Evolutionary conservation across 768 basidiomycete genomes (phyloP), one percentile per base, ranked within the genome.

Genomic region (Xerocomus potaroensis): DNA sequence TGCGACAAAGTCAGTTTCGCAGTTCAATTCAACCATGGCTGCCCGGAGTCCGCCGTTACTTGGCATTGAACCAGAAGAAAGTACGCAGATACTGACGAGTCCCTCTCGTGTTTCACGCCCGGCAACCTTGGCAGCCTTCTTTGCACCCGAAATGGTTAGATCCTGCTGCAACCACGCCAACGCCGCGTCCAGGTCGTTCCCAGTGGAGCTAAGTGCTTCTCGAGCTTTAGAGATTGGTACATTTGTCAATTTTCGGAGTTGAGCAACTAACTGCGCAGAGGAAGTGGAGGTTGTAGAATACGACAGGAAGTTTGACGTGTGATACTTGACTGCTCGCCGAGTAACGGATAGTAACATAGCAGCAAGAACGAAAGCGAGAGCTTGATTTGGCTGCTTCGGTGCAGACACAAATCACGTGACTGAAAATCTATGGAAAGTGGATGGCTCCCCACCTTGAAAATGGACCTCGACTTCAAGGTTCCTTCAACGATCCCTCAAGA

Each of bases 1-100:
- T 19, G 83, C 90, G 23, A 98, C 94, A 62, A 96, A 98, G 70
- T 98, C 94, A 43, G 94, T 96, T 71, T 98, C 94, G 71, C 94
- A 97, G 56, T 90, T 91, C 50, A 96, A 72, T 66, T 98, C 94
- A 47, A 97, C 72, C 78, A 96, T 87, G 16, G 86, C 83, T 10
- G 87, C 91, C 30, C 89, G 79, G 29, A 88, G 67, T 31, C 78
- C 74, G 1, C 74, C 75, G 16, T 64, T 64, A 7, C 67, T 65
- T 30, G 54, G 52, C 30, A 59, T 69, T 10, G 59, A 63, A 14
- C 85, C 88, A 12, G 76, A 71, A 15, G 87, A 82, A 19, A 95
- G 75, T 10, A 91, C 67, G 35, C 80, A 83, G n/a, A 87, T 72
- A 44, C 83, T 83, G 31, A 97, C 74, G 15, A 92, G 72, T 2